Percentiles rank a stretch among this genome's conserved stretches.
Conservation (phyloP, 805 yeast species). For the Ogataea paraovalis region DNA sequence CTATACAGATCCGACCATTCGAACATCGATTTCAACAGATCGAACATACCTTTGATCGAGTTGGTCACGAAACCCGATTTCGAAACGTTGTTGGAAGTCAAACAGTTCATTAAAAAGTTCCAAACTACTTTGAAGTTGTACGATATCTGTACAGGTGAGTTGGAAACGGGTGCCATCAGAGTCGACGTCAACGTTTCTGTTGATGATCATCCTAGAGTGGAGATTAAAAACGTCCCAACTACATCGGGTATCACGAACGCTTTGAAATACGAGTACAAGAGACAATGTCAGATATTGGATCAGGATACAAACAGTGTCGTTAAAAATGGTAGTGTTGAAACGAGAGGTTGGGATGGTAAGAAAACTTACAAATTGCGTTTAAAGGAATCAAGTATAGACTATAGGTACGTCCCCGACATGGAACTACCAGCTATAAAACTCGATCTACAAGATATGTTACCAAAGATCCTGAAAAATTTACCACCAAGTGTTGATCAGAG, state of each 20-base stretch:
- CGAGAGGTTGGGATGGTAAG: conserved; percentile 89
- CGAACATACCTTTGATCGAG: conserved; percentile 84
- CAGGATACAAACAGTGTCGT: conserved; percentile 23
- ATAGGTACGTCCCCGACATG: conserved; percentile 92
- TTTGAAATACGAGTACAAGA: conserved; percentile 60
- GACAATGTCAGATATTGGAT: conserved; percentile 57
- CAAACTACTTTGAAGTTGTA: conserved; percentile 66
- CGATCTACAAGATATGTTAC: conserved; percentile 37
- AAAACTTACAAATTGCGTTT: conserved; percentile 63
- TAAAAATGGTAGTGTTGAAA: conserved; percentile 39
- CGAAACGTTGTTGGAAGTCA: conserved; percentile 59
- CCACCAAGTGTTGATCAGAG: conserved; percentile 64
- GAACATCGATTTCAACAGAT: conserved; percentile 74
- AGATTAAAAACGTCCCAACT: conserved; percentile 84
- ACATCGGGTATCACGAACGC: conserved; percentile 78
- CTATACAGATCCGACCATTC: conserved; percentile 43
- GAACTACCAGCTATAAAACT: conserved; percentile 66
- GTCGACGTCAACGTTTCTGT: conserved; percentile 93
- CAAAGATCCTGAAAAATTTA: conserved; percentile 36
- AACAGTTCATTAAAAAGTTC: conserved; percentile 75
- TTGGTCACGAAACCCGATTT: conserved; percentile 91
- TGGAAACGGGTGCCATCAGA: conserved; percentile 92
- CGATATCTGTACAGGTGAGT: conserved; percentile 79
- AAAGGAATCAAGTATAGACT: conserved; percentile 81
- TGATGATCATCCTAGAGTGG: conserved; percentile 68